These are phyloP conservation scores for Dictyostelium purpureum DNA, from an alignment of 78 protist genomes.

Conservation along the genomic window DNA sequence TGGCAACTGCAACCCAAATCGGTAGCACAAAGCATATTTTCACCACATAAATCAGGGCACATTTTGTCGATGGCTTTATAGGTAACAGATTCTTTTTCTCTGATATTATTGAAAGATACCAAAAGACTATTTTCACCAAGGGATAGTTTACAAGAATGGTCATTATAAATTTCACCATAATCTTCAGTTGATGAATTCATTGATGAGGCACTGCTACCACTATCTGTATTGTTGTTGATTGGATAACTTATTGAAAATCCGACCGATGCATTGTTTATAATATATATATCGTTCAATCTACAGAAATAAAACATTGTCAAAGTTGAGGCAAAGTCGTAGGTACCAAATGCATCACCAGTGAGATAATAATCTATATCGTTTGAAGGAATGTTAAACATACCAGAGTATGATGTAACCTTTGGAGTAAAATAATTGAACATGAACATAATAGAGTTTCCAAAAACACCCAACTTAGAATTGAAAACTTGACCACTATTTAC, in stretches of 20 bases:
- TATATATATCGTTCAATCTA: neutral
- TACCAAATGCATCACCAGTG: neutral
- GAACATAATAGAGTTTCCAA: too few species aligned
- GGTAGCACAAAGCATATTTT: neutral
- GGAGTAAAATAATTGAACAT: too few species aligned
- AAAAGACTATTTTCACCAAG: neutral
- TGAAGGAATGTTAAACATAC: too few species aligned
- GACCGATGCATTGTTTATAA: neutral
- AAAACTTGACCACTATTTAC: neutral
- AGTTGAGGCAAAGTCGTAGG: neutral
- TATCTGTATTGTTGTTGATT: neutral
- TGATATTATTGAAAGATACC: neutral
- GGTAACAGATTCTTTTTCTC: neutral
- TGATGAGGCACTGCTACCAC: too few species aligned
- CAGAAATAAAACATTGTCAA: neutral
- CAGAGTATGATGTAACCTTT: too few species aligned
- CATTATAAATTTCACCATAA: neutral
- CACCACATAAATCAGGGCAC: constrained; percentile 14
- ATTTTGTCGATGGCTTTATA: constrained; percentile 5
- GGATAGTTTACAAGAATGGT: neutral
- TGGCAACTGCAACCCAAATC: constrained; percentile 18
- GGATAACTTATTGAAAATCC: neutral
- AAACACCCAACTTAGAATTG: constrained; percentile 5
- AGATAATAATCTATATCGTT: too few species aligned
- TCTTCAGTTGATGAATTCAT: too few species aligned